Base-by-base conservation (phyloP, 768 basidiomycete genomes). In the Calocybe cyanea region DNA sequence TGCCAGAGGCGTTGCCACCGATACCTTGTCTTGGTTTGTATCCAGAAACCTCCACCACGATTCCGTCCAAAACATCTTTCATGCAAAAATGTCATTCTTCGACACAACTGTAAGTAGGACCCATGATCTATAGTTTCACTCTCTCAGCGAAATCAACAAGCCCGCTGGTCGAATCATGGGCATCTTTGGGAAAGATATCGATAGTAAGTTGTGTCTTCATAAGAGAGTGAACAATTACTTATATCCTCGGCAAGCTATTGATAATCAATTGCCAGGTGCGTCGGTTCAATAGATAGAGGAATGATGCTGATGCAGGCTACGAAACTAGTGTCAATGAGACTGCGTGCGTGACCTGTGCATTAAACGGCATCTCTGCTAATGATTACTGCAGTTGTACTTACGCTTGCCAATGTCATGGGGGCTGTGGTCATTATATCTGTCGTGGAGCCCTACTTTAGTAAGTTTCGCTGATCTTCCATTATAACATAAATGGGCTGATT, bases 1-100 rank as follows among this genome's bases (percentile, higher is more conserved):
- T 41, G 34, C 18, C 38, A 80, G 80, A 33, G 80, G 81, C 4
- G 60, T 72, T 11, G 64, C 67, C 3, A 73, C 81, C 51, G 81
- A 83, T 47, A 61, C 75, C 14, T 67, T 85, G 59, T 76, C 79
- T 0, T 76, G 71, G 56, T 69, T 73, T 43, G 81, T 81, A 3
- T 84, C 84, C 1, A 71, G 71, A 48, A 82, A 80, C 49, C 63
- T 89, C 2, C 85, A 89, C 56, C 69, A 75, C 39, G 59, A 69
- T 36, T 76, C 81, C 0, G 67, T 84, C 19, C 61, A 62, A 19
- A 75, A 78, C 42, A 71, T 85, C 19, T 80, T 85, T 56, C 73
- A 77, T 58, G 85, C 86, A 0, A 85, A 85, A 0, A 87, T 85
- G 81, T 72, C 78, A 1, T 87, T 87, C 64, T 90, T 88, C 53